Conservation (phyloP, 2,329 filamentous ascomycete species). For the Penicillium sp. region DNA sequence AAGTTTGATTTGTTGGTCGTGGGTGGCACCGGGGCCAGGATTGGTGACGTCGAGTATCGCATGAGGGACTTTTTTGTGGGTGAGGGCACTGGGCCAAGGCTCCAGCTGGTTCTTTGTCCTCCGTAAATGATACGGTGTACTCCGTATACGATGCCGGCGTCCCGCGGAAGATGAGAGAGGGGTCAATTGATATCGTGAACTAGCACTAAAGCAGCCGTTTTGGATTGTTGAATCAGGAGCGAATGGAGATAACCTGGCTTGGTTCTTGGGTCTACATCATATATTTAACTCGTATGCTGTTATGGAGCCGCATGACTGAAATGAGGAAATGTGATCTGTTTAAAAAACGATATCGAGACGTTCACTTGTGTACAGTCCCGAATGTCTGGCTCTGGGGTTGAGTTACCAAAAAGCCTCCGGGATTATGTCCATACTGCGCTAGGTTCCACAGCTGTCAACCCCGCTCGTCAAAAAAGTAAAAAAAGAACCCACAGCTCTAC, state of each 20-base stretch:
- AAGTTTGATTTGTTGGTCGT: background rate
- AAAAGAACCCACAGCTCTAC: background rate
- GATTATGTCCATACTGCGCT: background rate
- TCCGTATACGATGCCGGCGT: background rate
- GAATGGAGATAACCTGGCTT: background rate
- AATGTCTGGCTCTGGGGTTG: background rate
- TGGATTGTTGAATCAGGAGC: background rate
- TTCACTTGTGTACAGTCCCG: background rate
- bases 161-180: background rate
- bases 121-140: background rate
- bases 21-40: background rate
- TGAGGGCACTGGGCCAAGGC: background rate
- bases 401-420: background rate
- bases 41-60: background rate
- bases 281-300: background rate
- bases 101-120: background rate
- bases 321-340: background rate
- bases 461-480: background rate
- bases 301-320: no score
- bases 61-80: background rate
- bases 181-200: background rate
- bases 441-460: background rate
- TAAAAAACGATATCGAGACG: background rate
- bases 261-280: background rate
- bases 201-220: no score